Conservation (phyloP, 768 basidiomycete genomes). For the Collybiopsis confluens region DNA sequence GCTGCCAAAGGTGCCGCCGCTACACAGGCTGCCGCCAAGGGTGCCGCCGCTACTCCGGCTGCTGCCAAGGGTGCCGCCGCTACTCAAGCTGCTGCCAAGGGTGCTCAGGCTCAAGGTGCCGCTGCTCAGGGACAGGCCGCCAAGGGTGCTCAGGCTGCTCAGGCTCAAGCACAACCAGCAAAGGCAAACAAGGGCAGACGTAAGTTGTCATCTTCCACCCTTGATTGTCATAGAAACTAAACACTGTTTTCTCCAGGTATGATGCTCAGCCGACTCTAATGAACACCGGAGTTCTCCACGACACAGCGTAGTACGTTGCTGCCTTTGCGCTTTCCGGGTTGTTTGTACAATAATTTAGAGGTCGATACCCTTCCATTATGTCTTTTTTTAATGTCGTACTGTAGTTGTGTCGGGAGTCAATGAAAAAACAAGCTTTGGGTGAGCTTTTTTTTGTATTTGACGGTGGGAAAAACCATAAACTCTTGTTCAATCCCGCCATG, state of each 20-base stretch:
- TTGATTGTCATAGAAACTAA: no score
- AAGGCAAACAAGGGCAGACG: not conserved
- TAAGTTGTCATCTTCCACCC: no score
- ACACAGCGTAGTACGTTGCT: not conserved
- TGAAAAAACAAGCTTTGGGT: constrained; percentile 9
- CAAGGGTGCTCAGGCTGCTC: not conserved
- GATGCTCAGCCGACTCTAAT: not conserved
- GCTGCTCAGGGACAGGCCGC: not conserved
- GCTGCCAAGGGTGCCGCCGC: not conserved
- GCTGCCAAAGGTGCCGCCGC: no score
- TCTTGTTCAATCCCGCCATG: constrained; percentile 49
- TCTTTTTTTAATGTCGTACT: constrained; percentile 3
- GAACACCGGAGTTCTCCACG: not conserved
- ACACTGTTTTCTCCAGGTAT: no score
- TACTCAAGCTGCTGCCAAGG: not conserved
- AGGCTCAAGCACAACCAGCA: not conserved
- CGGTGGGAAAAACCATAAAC: no score
- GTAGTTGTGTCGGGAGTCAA: constrained; percentile 5
- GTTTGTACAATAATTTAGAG: not conserved
- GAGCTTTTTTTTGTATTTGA: not conserved
- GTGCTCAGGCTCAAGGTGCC: not conserved
- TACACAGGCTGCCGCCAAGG: not conserved
- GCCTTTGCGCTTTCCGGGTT: not conserved
- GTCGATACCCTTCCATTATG: constrained; percentile 2
- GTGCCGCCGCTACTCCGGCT: not conserved